These are phyloP conservation scores for Albatrellus sp. DNA, from an alignment of 1,284 basidiomycete genomes.

Conservation along the genomic window DNA sequence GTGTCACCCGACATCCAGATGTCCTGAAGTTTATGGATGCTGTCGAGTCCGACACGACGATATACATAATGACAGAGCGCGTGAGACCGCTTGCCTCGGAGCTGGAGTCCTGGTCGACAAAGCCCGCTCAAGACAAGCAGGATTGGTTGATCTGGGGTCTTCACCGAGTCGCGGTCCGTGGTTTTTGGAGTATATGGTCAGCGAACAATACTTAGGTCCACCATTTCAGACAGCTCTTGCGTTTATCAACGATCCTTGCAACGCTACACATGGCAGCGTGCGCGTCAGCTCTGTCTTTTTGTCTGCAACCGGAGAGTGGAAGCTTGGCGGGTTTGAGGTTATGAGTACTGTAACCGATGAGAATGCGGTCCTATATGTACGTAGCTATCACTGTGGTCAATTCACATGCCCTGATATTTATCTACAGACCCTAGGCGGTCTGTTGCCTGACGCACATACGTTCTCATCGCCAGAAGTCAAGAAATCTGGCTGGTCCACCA, in stretches of 20 bases:
- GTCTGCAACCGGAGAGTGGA: constrained; percentile 91
- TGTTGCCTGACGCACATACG: constrained; percentile 45
- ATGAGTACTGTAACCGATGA: constrained; percentile 75
- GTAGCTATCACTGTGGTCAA: constrained; percentile 17
- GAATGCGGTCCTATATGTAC: constrained; percentile 67
- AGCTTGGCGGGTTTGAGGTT: constrained; percentile 88
- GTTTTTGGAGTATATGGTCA: neutral
- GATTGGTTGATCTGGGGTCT: constrained; percentile 95
- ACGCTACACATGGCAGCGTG: constrained; percentile 84
- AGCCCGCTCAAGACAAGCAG: constrained; percentile 52
- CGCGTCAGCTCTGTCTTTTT: constrained; percentile 77
- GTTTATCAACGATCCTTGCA: constrained; percentile 81
- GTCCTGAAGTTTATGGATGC: constrained; percentile 92
- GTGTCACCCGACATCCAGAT: constrained; percentile 90
- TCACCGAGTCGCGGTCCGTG: constrained; percentile 77
- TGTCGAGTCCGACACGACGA: constrained; percentile 75
- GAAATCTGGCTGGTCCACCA: constrained; percentile 71
- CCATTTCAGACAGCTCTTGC: constrained; percentile 67
- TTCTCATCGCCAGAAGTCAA: constrained; percentile 83
- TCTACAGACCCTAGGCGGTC: constrained; percentile 57
- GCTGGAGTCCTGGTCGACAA: constrained; percentile 52
- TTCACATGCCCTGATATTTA: constrained; percentile 10
- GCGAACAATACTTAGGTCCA: constrained; percentile 6
- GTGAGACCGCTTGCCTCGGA: constrained; percentile 68
- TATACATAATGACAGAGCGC: constrained; percentile 93